These are phyloP conservation scores for Vitis hybrid DNA, from an alignment of 177 flowering plant genomes.

Conservation along the genomic window DNA sequence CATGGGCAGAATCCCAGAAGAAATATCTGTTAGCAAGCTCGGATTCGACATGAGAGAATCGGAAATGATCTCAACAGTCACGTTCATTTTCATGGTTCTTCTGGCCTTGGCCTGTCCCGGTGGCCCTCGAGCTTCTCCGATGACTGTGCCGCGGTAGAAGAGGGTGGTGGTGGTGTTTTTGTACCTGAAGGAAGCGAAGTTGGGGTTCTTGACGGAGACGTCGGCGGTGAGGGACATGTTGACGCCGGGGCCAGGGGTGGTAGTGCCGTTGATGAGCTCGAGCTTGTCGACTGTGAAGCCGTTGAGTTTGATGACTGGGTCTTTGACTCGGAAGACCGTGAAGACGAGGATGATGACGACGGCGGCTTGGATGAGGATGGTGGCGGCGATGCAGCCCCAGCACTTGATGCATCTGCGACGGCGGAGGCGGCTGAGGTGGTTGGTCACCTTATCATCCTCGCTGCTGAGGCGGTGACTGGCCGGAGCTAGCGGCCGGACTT, in stretches of 20 bases:
- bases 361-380: conserved; percentile 25
- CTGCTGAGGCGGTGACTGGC: conserved; percentile 18
- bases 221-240: conserved; percentile 50
- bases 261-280: conserved; percentile 21
- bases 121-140: conserved; percentile 48
- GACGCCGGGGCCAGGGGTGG: conserved; percentile 18
- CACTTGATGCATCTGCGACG: conserved; percentile 25
- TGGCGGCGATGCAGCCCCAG: conserved; percentile 28
- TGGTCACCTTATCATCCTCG: conserved; percentile 13
- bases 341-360: conserved; percentile 32
- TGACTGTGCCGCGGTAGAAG: conserved; percentile 32
- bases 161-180: conserved; percentile 43
- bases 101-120: conserved; percentile 48
- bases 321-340: conserved; percentile 54
- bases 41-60: conserved; percentile 26
- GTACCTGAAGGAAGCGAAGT: conserved; percentile 54
- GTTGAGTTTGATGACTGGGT: conserved; percentile 48
- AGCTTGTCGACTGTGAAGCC: conserved; percentile 27
- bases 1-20: conserved; percentile 30
- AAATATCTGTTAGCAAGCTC: conserved; percentile 24
- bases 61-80: conserved; percentile 40
- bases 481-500: conserved; percentile 38
- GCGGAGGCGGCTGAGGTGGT: conserved; percentile 1
- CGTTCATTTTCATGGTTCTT: conserved; percentile 45
- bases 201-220: conserved; percentile 61